Evolutionary conservation across 106 monocot species (phyloP), one percentile per base, ranked within the genome.

Genomic region (Posidonia australis): DNA sequence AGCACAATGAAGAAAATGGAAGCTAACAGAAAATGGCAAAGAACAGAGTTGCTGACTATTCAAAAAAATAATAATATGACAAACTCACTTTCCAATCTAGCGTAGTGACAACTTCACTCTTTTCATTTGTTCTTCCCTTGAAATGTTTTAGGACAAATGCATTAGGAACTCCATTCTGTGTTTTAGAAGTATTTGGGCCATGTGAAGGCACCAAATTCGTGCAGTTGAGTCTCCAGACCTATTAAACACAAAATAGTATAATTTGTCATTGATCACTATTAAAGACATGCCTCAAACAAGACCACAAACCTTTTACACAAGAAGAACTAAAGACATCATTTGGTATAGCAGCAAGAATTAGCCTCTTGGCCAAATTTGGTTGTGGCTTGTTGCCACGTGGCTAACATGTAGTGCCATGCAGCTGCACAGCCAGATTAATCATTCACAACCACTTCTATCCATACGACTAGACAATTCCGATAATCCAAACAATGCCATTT

Each of bases 221-320:
- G 91, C 98, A 47, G 98, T 98, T 68, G 90, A 91, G 45, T 98
- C 98, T 66, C 98, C 98, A 67, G 98, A 98, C 26, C 98, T 98
- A 46, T 57, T 32, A 68, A 68, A 53, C 17, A 52, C 22, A 55
- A n/a, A 23, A 31, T 30, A 52, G 29, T 18, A 2, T 0, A n/a
- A 51, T 30, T 49, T 17, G 29, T 31, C 23, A 19, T 17, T 42
- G 19, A 21, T 42, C 25, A 27, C 20, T 62, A n/a, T n/a, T 32
- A 41, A 62, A 62, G 1, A 41, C 11, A 62, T 41, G 27, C 13
- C 13, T 27, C 13, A 58, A 27, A 23, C 9, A 5, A 13, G 28
- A 27, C 10, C 9, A 26, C 13, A 27, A 11, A 0, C 9, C 19
- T 36, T 36, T 4, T 7, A 36, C 2, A 36, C 36, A 36, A 36